A percentile compares a stretch with the other conserved stretches of the same genome.
phyloP scores from a whole-genome alignment of 2,329 filamentous ascomycete genomes.

The Paraconiothyrium brasiliense region DNA sequence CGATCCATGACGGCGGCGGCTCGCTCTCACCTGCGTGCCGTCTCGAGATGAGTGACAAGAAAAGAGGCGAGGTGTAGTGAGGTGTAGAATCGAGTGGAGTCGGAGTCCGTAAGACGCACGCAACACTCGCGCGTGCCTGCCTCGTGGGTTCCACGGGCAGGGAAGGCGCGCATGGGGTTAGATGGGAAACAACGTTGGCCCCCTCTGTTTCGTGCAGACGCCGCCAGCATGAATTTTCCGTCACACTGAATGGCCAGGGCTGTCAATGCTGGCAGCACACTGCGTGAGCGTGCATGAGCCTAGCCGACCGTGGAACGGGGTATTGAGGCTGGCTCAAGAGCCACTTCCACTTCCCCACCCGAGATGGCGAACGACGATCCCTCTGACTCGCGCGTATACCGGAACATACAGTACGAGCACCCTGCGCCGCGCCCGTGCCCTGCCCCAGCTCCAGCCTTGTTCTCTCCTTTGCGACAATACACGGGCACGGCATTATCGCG shows the following conservation, averaged over 20 bases:
- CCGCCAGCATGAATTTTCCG: slow-evolving; percentile 1
- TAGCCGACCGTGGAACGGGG: not conserved
- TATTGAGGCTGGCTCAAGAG: not conserved
- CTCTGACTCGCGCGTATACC: not conserved
- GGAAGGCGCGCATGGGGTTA: not conserved
- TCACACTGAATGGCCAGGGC: slow-evolving; percentile 5
- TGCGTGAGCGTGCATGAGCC: slow-evolving; percentile 2
- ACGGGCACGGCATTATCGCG: no score
- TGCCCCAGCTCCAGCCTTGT: not conserved
- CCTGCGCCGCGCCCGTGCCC: not conserved
- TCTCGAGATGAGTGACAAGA: not conserved
- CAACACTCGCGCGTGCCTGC: not conserved
- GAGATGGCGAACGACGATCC: slow-evolving; percentile 1
- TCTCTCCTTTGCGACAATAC: not conserved
- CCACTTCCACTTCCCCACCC: not conserved
- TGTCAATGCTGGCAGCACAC: not conserved
- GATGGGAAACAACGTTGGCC: not conserved
- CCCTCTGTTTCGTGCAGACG: not conserved
- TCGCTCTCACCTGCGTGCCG: slow-evolving; percentile 8
- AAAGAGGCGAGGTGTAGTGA: slow-evolving; percentile 1
- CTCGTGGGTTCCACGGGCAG: not conserved
- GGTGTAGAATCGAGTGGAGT: not conserved
- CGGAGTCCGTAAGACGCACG: not conserved
- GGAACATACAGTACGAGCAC: not conserved
- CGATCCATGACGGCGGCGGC: slow-evolving; percentile 9